A percentile compares a stretch with the other conserved stretches of the same genome.
These are phyloP conservation scores for Fusarium sp. DNA, from an alignment of 2,329 filamentous ascomycete genomes.

Conservation along the genomic window DNA sequence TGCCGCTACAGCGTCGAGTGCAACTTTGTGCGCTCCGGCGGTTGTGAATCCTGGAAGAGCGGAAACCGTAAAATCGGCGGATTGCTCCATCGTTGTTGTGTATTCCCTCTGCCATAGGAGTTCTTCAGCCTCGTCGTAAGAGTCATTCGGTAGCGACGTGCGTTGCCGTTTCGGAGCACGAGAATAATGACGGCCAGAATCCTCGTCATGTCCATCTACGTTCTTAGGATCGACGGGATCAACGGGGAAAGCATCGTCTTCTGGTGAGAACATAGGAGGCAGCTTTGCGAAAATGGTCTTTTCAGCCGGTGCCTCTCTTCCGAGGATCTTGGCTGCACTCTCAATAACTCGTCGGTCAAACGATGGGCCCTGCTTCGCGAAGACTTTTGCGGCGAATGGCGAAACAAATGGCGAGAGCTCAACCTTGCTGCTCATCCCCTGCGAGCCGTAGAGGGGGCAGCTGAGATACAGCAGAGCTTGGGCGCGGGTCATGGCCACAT, in stretches of 20 bases:
- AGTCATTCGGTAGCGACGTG: constrained; percentile 27
- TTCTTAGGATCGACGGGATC: constrained; percentile 64
- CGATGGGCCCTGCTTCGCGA: constrained; percentile 75
- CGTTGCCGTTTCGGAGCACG: constrained; percentile 48
- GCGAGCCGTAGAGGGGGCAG: constrained; percentile 76
- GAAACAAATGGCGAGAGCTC: constrained; percentile 80
- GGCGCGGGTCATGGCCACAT: constrained; percentile 96
- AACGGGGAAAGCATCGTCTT: constrained; percentile 77
- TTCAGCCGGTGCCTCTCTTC: constrained; percentile 69
- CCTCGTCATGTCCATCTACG: constrained; percentile 33
- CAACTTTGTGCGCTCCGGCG: constrained; percentile 65
- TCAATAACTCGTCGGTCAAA: constrained; percentile 72
- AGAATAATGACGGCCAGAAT: constrained; percentile 30
- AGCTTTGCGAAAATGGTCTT: constrained; percentile 65
- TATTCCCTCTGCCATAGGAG: constrained; percentile 59
- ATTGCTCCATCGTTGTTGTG: constrained; percentile 71
- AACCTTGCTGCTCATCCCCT: constrained; percentile 67
- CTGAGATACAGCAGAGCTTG: constrained; percentile 89
- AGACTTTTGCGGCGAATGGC: constrained; percentile 51
- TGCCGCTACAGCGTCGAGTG: constrained; percentile 45
- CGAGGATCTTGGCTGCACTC: constrained; percentile 78
- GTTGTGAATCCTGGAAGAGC: constrained; percentile 71
- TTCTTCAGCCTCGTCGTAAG: constrained; percentile 38
- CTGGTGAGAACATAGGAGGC: constrained; percentile 65
- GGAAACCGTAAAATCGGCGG: constrained; percentile 69